phyloP scores from a whole-genome alignment of 768 basidiomycete genomes.

The Clathrus columnatus region DNA sequence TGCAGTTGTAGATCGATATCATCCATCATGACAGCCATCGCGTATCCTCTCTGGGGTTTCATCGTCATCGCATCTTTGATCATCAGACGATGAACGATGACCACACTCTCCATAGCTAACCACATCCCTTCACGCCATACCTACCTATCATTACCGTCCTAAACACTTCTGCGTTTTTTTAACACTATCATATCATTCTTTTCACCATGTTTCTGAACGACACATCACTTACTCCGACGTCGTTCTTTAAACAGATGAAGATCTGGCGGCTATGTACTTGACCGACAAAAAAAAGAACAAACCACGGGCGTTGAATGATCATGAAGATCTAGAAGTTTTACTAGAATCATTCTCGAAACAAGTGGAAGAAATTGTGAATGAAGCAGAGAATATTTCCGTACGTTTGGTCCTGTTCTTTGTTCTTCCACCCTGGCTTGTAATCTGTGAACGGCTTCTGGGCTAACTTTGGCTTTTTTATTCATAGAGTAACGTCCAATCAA shows the following conservation, averaged over 20 bases:
- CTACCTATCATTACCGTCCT: no score
- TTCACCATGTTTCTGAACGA: slow-evolving; percentile 4
- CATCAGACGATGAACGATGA: neutral
- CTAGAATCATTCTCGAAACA: slow-evolving; percentile 95
- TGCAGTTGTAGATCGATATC: no score
- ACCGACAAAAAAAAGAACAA: slow-evolving; percentile 67
- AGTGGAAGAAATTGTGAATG: slow-evolving; percentile 92
- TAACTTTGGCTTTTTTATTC: neutral
- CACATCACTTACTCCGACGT: no score
- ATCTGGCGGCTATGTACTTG: slow-evolving; percentile 91
- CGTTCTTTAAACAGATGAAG: slow-evolving; percentile 64
- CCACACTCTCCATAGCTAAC: neutral
- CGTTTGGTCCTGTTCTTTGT: slow-evolving; percentile 13
- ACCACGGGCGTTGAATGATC: slow-evolving; percentile 62
- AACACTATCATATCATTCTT: no score
- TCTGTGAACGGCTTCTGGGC: neutral
- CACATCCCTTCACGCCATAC: no score
- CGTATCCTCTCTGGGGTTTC: neutral
- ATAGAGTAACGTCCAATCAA: slow-evolving; percentile 89
- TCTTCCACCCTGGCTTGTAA: neutral
- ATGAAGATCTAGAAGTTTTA: slow-evolving; percentile 87
- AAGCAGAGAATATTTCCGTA: slow-evolving; percentile 81
- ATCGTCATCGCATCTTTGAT: no score
- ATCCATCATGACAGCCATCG: neutral
- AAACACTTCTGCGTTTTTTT: no score